Base-by-base conservation (phyloP, 306 rosid species). In the Ziziphus jujuba region DNA sequence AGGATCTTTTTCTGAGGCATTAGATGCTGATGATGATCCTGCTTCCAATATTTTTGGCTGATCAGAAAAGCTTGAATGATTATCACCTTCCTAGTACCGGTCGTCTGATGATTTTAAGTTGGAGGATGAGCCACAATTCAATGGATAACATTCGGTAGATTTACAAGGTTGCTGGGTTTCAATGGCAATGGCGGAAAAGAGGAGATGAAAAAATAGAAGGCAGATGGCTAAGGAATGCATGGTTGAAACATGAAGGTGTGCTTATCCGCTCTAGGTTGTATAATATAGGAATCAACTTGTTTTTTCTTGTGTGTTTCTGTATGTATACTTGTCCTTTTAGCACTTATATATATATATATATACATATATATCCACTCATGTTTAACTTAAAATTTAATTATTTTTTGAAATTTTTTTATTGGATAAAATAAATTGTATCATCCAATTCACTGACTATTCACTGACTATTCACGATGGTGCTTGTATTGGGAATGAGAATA, bases 51-150 rank as follows among this genome's bases (percentile, higher is more conserved):
- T 69, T 31, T 0, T 21, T 28, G 13, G 24, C 5, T 65, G 63
- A 36, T 35, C 40, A 35, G 71, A 65, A 9, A 3, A 1, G n/a
- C 5, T 51, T 63, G 12, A 21, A 0, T 75, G 22, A 28, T 20
- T 22, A 34, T 72, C 80, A 19, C 71, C 60, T n/a, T 0, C 51
- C 82, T 78, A 77, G 2, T 4, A 19, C 12, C 67, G 71, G 21
- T 22, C 3, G 13, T 67, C 67, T 0, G 0, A 2, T 0, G 1
- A 0, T 35, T 45, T 61, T 2, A 2, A 19, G 64, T 54, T 23
- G 16, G 38, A 52, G 16, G 57, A 15, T 17, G 9, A 21, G 25
- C 82, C 82, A 17, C 82, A 77, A 5, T 56, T 21, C 10, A 77
- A 25, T 0, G 20, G 12, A 16, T 66, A 34, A 28, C 48, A 40